phyloP scores from a whole-genome alignment of 805 yeast genomes.

The Candida andamanensis region DNA sequence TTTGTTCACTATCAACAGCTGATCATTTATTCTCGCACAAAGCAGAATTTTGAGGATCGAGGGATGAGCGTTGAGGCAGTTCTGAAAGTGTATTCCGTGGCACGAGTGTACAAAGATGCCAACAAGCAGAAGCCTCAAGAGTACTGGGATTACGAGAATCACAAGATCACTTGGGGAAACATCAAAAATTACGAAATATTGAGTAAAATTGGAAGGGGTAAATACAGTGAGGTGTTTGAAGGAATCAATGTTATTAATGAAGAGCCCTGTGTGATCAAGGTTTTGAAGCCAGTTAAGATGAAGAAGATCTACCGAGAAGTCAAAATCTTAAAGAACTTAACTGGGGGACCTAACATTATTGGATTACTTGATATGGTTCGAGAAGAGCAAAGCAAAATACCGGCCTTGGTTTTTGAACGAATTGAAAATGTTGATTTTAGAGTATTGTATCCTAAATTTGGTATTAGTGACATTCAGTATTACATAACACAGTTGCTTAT shows the following conservation, averaged over 20 bases:
- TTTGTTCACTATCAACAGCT: neutral
- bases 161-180: slow-evolving; percentile 76
- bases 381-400: slow-evolving; percentile 79
- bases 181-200: slow-evolving; percentile 83
- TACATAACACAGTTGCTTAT: slow-evolving; percentile 77
- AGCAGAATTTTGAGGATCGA: no score
- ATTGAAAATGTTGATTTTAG: slow-evolving; percentile 84
- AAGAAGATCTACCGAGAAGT: slow-evolving; percentile 91
- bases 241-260: slow-evolving; percentile 66
- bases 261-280: slow-evolving; percentile 77
- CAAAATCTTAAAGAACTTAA: slow-evolving; percentile 77
- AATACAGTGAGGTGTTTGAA: slow-evolving; percentile 88
- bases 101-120: slow-evolving; percentile 79
- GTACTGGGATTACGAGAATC: slow-evolving; percentile 80
- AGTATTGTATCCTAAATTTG: slow-evolving; percentile 75
- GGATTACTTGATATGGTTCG: slow-evolving; percentile 78
- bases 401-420: slow-evolving; percentile 82
- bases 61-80: slow-evolving; percentile 6
- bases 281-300: slow-evolving; percentile 86
- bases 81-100: slow-evolving; percentile 44
- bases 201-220: slow-evolving; percentile 85
- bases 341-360: slow-evolving; percentile 79
- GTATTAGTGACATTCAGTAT: slow-evolving; percentile 67
- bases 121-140: slow-evolving; percentile 68
- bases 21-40: no score